phyloP scores from a whole-genome alignment of 148 eudicot genomes.

The Amaranthus cruentus region DNA sequence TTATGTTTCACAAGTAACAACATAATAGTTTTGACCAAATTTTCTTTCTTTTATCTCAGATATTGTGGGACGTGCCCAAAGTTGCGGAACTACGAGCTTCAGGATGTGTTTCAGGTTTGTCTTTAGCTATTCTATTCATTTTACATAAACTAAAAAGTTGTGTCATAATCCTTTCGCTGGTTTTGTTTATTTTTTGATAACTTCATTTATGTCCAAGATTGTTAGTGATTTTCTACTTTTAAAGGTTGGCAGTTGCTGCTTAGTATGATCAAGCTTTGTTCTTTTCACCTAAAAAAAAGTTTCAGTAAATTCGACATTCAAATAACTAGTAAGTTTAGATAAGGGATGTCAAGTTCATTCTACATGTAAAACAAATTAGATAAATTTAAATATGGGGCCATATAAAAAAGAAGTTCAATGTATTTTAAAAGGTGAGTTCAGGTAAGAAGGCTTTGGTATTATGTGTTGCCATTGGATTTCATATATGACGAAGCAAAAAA shows the following conservation, averaged over 20 bases:
- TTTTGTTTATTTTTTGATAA: neutral
- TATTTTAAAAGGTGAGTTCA: too few species aligned
- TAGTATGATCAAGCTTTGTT: neutral
- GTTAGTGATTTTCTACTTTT: neutral
- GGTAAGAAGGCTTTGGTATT: too few species aligned
- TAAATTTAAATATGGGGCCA: too few species aligned
- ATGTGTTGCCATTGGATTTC: too few species aligned
- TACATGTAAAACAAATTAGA: too few species aligned
- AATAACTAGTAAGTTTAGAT: too few species aligned
- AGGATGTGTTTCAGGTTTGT: constrained; percentile 78
- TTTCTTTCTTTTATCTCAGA: constrained; percentile 31
- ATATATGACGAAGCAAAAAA: too few species aligned
- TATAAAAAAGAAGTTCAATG: too few species aligned
- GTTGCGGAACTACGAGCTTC: constrained; percentile 81
- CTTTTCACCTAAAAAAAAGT: neutral
- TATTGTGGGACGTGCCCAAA: constrained; percentile 68
- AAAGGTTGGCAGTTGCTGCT: too few species aligned
- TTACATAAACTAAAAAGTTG: neutral
- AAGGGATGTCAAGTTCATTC: too few species aligned
- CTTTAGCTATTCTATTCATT: constrained; percentile 1
- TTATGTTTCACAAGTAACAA: neutral
- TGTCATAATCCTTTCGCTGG: neutral
- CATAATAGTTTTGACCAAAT: neutral
- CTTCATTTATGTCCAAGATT: neutral
- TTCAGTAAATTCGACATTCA: neutral